Conservation (phyloP, 371 early-diverging fungal species). For the Homolaphlyctis polyrhiza region DNA sequence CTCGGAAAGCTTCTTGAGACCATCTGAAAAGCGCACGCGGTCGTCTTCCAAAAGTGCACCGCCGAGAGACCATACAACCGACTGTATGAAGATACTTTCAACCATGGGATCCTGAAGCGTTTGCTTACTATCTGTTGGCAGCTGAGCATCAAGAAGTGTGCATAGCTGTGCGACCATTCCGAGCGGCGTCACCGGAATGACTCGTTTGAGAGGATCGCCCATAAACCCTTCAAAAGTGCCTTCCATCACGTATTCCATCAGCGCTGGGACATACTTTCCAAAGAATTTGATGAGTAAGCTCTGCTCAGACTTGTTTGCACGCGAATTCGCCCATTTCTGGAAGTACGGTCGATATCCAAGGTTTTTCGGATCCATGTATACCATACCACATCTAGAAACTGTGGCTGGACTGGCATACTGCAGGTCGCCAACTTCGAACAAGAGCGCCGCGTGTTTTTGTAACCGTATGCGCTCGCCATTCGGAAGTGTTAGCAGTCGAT, state of each 20-base stretch:
- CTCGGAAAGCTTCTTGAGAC: constrained; percentile 50
- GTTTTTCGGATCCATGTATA: constrained; percentile 56
- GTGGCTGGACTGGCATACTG: constrained; percentile 63
- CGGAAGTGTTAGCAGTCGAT: constrained; percentile 51
- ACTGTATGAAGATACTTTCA: constrained; percentile 47
- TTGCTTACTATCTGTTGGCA: constrained; percentile 31
- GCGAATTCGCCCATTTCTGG: constrained; percentile 39
- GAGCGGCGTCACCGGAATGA: constrained; percentile 43
- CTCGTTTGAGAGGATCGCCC: constrained; percentile 38
- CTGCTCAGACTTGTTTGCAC: constrained; percentile 34
- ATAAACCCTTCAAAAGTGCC: constrained; percentile 46
- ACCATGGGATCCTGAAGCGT: constrained; percentile 26
- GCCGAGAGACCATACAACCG: constrained; percentile 51
- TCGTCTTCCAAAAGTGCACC: constrained; percentile 47
- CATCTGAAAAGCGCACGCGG: constrained; percentile 45
- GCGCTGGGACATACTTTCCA: constrained; percentile 40
- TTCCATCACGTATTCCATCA: constrained; percentile 43
- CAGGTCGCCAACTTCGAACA: constrained; percentile 59
- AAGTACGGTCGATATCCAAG: constrained; percentile 47
- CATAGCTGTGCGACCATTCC: constrained; percentile 45
- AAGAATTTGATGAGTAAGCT: constrained; percentile 35
- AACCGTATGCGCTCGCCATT: constrained; percentile 62
- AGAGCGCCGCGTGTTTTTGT: constrained; percentile 48
- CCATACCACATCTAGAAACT: constrained; percentile 60
- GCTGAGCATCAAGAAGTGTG: constrained; percentile 39